phyloP scores from a whole-genome alignment of 192 early-diverging fungal genomes.

The Coemansia sp. region DNA sequence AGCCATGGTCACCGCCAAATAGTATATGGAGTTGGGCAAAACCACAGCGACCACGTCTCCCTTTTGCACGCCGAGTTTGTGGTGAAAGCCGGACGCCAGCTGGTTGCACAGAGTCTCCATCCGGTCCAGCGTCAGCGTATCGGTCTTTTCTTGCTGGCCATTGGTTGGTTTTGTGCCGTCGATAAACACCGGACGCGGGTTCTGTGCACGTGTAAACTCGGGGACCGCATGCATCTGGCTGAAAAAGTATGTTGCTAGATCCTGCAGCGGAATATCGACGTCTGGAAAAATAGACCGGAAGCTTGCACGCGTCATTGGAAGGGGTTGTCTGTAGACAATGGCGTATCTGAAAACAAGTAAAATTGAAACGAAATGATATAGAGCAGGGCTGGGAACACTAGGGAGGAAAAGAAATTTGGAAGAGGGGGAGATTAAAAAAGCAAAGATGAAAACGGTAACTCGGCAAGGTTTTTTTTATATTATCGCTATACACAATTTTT shows the following conservation, averaged over 20 bases:
- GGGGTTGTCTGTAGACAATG: neutral
- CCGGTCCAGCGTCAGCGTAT: constrained; percentile 12
- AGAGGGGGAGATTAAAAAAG: neutral
- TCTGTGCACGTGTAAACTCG: neutral
- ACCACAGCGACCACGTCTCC: constrained; percentile 75
- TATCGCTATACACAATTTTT: too few species aligned
- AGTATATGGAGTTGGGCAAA: constrained; percentile 71
- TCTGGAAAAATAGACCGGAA: neutral
- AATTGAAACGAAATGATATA: neutral
- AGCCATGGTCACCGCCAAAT: constrained; percentile 62
- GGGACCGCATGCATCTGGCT: neutral
- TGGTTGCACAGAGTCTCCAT: constrained; percentile 15
- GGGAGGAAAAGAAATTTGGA: neutral
- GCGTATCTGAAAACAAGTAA: neutral
- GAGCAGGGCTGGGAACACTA: too few species aligned
- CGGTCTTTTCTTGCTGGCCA: neutral
- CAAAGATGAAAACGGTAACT: neutral
- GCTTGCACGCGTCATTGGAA: neutral
- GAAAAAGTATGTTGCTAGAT: constrained; percentile 7
- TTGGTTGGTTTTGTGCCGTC: constrained; percentile 3
- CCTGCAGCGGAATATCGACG: neutral
- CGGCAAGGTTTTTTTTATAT: too few species aligned
- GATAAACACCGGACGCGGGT: constrained; percentile 25
- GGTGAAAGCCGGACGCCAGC: constrained; percentile 40
- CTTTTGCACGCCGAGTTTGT: constrained; percentile 58